These are phyloP conservation scores for Sclerotinia borealis DNA, from an alignment of 2,329 filamentous ascomycete genomes.

Conservation along the genomic window DNA sequence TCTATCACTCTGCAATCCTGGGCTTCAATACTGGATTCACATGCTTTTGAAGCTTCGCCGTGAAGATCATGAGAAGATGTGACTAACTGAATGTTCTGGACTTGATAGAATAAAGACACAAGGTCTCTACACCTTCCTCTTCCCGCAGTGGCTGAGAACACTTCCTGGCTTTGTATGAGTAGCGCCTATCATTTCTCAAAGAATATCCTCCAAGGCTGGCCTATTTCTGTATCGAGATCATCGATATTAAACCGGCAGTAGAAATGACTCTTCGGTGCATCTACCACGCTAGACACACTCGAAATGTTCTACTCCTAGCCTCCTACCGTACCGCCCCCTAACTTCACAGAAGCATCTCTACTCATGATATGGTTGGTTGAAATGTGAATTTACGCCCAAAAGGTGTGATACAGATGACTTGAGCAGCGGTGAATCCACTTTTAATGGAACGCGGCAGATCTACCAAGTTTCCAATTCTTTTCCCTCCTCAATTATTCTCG, in stretches of 20 bases:
- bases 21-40: not conserved
- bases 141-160: not conserved
- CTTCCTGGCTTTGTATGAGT: not conserved
- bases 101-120: not conserved
- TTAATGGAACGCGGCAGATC: conserved; percentile 10
- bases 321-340: not conserved
- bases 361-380: not conserved
- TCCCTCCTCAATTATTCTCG: not conserved
- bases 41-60: not conserved
- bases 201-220: not conserved
- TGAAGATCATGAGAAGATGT: not conserved
- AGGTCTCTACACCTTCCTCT: not conserved
- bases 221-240: not conserved
- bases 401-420: conserved; percentile 8
- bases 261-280: conserved; percentile 4
- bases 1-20: not conserved
- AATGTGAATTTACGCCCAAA: not conserved
- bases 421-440: conserved; percentile 4
- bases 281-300: conserved; percentile 3
- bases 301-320: not conserved
- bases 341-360: not conserved
- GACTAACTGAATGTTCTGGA: not conserved
- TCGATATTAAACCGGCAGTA: conserved; percentile 4
- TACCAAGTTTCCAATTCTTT: conserved; percentile 1
- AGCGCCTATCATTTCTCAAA: not conserved